Conservation (phyloP, 2,329 filamentous ascomycete genomes). For the Ascosphaera aggregata region DNA sequence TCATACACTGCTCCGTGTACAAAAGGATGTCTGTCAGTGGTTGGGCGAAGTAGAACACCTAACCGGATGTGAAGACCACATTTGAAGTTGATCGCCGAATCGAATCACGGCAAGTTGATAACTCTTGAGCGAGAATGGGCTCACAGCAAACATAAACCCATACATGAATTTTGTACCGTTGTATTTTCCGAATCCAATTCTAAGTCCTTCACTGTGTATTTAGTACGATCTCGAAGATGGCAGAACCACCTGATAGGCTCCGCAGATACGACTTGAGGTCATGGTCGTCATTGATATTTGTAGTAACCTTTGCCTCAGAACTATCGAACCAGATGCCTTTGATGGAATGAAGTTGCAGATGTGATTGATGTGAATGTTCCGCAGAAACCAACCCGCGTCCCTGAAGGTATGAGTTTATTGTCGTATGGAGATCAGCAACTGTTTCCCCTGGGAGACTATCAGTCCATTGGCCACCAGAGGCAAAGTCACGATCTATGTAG, state of each 20-base stretch:
- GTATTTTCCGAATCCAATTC: too few species aligned
- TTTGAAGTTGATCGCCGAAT: too few species aligned
- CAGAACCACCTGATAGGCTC: neutral
- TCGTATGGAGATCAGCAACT: neutral
- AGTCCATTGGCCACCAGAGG: neutral
- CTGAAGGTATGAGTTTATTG: neutral
- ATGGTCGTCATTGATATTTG: conserved; percentile 39
- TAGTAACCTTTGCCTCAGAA: conserved; percentile 16
- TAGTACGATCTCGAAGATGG: neutral
- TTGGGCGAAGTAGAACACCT: too few species aligned
- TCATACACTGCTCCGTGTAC: too few species aligned
- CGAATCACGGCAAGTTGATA: too few species aligned
- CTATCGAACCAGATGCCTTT: neutral
- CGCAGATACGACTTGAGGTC: conserved; percentile 47
- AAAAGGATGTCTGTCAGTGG: too few species aligned
- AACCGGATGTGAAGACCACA: too few species aligned
- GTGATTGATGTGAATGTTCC: neutral
- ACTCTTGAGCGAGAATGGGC: too few species aligned
- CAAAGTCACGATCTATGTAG: neutral
- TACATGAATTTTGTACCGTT: too few species aligned
- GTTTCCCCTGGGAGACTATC: neutral
- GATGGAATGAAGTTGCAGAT: neutral
- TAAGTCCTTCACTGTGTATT: neutral
- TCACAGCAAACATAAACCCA: too few species aligned
- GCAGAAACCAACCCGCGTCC: neutral